Evolutionary conservation across 805 yeast species (phyloP).

Genomic region (Pichia rugopelliculosa): DNA sequence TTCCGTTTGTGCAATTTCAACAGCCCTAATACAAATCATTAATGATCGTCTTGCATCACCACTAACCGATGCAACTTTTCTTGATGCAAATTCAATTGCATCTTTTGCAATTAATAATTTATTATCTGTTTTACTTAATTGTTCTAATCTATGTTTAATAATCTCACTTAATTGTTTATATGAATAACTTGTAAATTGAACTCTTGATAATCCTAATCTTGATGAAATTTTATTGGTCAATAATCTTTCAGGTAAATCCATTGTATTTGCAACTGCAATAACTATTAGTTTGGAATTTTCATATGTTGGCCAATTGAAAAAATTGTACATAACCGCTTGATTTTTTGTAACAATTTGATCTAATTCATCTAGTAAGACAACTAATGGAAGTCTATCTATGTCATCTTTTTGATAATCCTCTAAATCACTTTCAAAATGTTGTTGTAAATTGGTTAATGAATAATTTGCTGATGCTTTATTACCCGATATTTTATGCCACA

Average conservation of each 20-base stretch:
- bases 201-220: slow-evolving; percentile 78
- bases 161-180: slow-evolving; percentile 70
- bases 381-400: slow-evolving; percentile 42
- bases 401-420: slow-evolving; percentile 9
- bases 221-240: slow-evolving; percentile 86
- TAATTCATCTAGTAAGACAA: slow-evolving; percentile 82
- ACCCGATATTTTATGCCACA: slow-evolving; percentile 73
- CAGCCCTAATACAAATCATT: slow-evolving; percentile 80
- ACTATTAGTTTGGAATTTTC: slow-evolving; percentile 73
- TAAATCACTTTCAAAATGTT: slow-evolving; percentile 42
- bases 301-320: slow-evolving; percentile 95
- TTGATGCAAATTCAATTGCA: slow-evolving; percentile 85
- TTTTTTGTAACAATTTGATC: slow-evolving; percentile 83
- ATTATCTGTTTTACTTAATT: slow-evolving; percentile 33
- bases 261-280: slow-evolving; percentile 91
- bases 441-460: slow-evolving; percentile 62
- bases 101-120: slow-evolving; percentile 49
- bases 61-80: slow-evolving; percentile 92
- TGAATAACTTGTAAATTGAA: slow-evolving; percentile 84
- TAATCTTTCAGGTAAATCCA: slow-evolving; percentile 91
- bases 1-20: slow-evolving; percentile 74
- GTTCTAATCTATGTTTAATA: slow-evolving; percentile 61
- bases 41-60: slow-evolving; percentile 96
- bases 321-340: slow-evolving; percentile 87
- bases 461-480: slow-evolving; percentile 51